Evolutionary conservation across 805 yeast species (phyloP).

Genomic region (Hagleromyces aurorensis): DNA sequence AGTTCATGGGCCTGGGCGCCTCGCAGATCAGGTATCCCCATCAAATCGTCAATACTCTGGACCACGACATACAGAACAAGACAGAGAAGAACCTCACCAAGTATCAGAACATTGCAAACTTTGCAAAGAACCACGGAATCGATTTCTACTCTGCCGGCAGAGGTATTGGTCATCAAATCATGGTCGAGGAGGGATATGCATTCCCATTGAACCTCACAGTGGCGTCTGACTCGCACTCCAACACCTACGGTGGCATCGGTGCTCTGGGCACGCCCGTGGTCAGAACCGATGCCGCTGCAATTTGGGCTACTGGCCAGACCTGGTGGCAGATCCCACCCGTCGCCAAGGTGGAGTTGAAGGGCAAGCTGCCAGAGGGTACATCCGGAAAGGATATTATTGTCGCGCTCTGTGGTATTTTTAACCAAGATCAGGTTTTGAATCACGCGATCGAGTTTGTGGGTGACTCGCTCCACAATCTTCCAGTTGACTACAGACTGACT

Average conservation of each 20-base stretch:
- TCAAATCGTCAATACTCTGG: slow-evolving; percentile 93
- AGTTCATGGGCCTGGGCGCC: slow-evolving; percentile 93
- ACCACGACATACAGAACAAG: slow-evolving; percentile 96
- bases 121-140: slow-evolving; percentile 84
- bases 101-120: slow-evolving; percentile 79
- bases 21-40: slow-evolving; percentile 70
- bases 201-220: slow-evolving; percentile 90
- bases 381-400: slow-evolving; percentile 97
- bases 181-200: slow-evolving; percentile 98
- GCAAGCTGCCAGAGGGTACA: slow-evolving; percentile 75
- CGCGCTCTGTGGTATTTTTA: slow-evolving; percentile 88
- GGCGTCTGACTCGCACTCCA: slow-evolving; percentile 96
- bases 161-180: slow-evolving; percentile 98
- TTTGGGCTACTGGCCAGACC: slow-evolving; percentile 99
- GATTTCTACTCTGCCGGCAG: slow-evolving; percentile 98
- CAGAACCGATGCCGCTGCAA: slow-evolving; percentile 97
- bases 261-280: slow-evolving; percentile 95
- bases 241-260: slow-evolving; percentile 96
- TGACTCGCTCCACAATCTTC: slow-evolving; percentile 57
- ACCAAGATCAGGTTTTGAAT: slow-evolving; percentile 85
- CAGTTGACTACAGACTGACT: slow-evolving; percentile 81
- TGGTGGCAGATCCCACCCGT: slow-evolving; percentile 99
- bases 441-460: slow-evolving; percentile 94
- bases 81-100: slow-evolving; percentile 81
- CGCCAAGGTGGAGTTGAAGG: slow-evolving; percentile 82